Percentiles rank a stretch among this genome's conserved stretches.
These are phyloP conservation scores for Coemansia brasiliensis DNA, from an alignment of 192 early-diverging fungal genomes.

Conservation along the genomic window DNA sequence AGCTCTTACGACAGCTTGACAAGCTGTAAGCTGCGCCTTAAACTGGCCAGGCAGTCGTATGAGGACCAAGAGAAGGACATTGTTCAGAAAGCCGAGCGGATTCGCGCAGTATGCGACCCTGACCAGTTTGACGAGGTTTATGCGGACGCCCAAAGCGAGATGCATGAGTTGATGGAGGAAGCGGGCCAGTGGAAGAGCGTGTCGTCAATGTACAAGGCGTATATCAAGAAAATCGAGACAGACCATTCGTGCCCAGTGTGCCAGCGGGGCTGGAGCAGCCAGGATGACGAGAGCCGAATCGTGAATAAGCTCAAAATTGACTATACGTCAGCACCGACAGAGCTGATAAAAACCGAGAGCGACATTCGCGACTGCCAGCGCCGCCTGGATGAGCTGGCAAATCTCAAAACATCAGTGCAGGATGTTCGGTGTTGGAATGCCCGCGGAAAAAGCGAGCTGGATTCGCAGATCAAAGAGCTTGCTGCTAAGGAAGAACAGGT, in stretches of 20 bases:
- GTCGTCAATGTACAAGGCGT: constrained; percentile 64
- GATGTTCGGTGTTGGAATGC: constrained; percentile 46
- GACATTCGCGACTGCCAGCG: constrained; percentile 28
- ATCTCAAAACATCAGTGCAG: constrained; percentile 28
- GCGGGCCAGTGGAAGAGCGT: constrained; percentile 56
- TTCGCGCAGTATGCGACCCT: constrained; percentile 20
- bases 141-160: constrained; percentile 39
- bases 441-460: constrained; percentile 20
- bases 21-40: constrained; percentile 28
- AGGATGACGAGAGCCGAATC: constrained; percentile 47
- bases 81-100: constrained; percentile 11
- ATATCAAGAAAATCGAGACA: constrained; percentile 63
- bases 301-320: constrained; percentile 44
- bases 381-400: constrained; percentile 23
- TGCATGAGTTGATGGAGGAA: constrained; percentile 55
- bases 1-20: constrained; percentile 13
- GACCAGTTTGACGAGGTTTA: constrained; percentile 25
- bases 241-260: constrained; percentile 82
- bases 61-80: constrained; percentile 33
- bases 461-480: constrained; percentile 54
- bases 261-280: constrained; percentile 64
- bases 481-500: constrained; percentile 41
- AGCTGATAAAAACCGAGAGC: constrained; percentile 33
- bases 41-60: constrained; percentile 34
- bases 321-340: constrained; percentile 42